Evolutionary conservation across 1,284 basidiomycete genomes (phyloP).

Genomic region (Boletus sp.): DNA sequence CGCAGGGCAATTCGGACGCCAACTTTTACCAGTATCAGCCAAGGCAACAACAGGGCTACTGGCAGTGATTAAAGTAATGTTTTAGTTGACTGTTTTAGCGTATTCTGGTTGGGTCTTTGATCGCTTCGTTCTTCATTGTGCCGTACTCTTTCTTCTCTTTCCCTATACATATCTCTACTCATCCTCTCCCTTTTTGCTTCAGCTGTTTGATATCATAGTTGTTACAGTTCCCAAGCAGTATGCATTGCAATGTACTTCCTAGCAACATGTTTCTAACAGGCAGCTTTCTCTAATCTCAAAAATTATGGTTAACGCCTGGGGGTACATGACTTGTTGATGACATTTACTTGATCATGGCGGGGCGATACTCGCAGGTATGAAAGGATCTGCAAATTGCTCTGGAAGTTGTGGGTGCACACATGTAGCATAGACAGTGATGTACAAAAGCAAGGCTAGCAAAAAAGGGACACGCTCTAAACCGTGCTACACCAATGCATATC

Average conservation of each 20-base stretch:
- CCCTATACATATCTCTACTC: conserved; percentile 24
- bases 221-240: conserved; percentile 24
- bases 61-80: conserved; percentile 48
- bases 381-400: neutral
- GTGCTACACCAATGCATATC: neutral
- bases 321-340: neutral
- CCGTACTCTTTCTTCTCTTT: conserved; percentile 12
- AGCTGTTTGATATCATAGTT: conserved; percentile 32
- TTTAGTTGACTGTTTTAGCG: conserved; percentile 18
- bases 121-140: conserved; percentile 9
- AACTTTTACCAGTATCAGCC: conserved; percentile 69
- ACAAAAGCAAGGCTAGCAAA: conserved; percentile 5
- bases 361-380: neutral
- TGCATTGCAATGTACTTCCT: conserved; percentile 33
- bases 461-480: neutral
- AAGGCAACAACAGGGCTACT: conserved; percentile 66
- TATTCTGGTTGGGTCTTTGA: conserved; percentile 1
- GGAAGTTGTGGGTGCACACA: neutral
- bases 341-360: neutral
- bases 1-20: conserved; percentile 58
- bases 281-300: conserved; percentile 10
- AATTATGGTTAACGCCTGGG: neutral
- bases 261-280: conserved; percentile 23
- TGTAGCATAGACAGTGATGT: conserved; percentile 1
- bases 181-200: conserved; percentile 25